These are phyloP conservation scores for Nakaseomyces kungkrabaensis DNA, from an alignment of 1,139 yeast species.

Conservation along the genomic window DNA sequence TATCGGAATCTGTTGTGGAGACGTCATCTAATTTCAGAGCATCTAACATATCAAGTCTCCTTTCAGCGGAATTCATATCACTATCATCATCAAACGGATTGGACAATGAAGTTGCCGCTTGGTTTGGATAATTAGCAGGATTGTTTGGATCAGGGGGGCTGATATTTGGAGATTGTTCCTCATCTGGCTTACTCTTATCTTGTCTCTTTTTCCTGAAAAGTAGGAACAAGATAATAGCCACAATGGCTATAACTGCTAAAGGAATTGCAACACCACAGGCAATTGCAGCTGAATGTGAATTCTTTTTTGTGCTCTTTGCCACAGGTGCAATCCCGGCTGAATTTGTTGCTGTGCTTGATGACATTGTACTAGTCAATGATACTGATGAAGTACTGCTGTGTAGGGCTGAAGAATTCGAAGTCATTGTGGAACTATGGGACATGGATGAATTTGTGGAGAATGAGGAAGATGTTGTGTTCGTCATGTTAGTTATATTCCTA, in stretches of 20 bases:
- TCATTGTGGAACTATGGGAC: conserved; percentile 12
- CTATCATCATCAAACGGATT: conserved; percentile 30
- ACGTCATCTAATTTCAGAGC: conserved; percentile 43
- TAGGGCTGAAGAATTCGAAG: conserved; percentile 27
- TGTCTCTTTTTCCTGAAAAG: conserved; percentile 50
- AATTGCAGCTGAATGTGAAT: conserved; percentile 49
- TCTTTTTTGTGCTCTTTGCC: neutral
- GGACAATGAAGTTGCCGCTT: conserved; percentile 15
- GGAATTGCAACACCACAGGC: conserved; percentile 88
- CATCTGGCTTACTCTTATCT: conserved; percentile 28
- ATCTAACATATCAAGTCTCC: conserved; percentile 41
- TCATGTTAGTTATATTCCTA: conserved; percentile 17
- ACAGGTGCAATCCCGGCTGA: conserved; percentile 17
- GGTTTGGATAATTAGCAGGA: conserved; percentile 36
- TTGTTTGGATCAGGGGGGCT: conserved; percentile 29
- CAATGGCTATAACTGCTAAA: conserved; percentile 36
- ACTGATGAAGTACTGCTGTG: conserved; percentile 27
- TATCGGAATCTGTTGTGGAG: conserved; percentile 29
- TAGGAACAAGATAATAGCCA: conserved; percentile 41
- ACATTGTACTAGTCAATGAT: conserved; percentile 16
- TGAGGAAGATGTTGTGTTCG: conserved; percentile 21
- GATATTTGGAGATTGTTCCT: conserved; percentile 27
- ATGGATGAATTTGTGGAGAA: conserved; percentile 8
- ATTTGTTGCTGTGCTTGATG: conserved; percentile 11
- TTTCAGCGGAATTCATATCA: conserved; percentile 32